A percentile compares a stretch with the other conserved stretches of the same genome.
phyloP scores from a whole-genome alignment of 192 early-diverging fungal species.

The Jimgerdemannia lactiflua region DNA sequence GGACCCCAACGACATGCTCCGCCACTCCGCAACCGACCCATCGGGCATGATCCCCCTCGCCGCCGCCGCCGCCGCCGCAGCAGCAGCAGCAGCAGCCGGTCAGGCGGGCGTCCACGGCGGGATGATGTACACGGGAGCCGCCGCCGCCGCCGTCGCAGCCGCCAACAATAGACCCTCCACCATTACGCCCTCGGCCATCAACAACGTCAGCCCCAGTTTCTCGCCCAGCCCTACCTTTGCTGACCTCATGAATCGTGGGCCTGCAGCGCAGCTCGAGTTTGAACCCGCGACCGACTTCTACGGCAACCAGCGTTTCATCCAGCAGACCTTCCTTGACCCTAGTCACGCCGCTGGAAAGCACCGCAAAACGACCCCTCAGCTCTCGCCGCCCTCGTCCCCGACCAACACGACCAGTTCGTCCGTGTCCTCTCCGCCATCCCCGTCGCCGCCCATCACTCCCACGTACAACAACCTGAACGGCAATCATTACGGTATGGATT shows the following conservation, averaged over 20 bases:
- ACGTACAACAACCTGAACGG: neutral
- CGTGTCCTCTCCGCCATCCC: slow-evolving; percentile 4
- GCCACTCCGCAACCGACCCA: neutral
- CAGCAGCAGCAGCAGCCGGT: too few relatives aligned
- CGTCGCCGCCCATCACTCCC: neutral
- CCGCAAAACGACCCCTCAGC: slow-evolving; percentile 3
- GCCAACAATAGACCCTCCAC: too few relatives aligned
- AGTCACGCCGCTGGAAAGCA: neutral
- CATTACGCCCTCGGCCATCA: too few relatives aligned
- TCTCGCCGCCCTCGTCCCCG: slow-evolving; percentile 5
- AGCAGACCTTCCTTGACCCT: slow-evolving; percentile 1
- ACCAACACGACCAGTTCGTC: slow-evolving; percentile 8
- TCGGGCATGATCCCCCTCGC: too few relatives aligned
- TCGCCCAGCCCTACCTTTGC: slow-evolving; percentile 8
- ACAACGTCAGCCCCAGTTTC: too few relatives aligned
- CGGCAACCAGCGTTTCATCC: neutral
- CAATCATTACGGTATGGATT: neutral
- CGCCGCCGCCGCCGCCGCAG: too few relatives aligned
- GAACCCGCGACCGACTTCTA: neutral
- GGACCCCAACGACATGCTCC: slow-evolving; percentile 17
- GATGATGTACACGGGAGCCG: too few relatives aligned
- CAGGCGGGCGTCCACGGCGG: too few relatives aligned
- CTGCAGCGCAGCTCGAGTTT: too few relatives aligned
- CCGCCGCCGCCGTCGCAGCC: too few relatives aligned
- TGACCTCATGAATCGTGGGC: slow-evolving; percentile 8